phyloP scores from a whole-genome alignment of 306 rosid genomes.

The Hylodesmum podocarpum region DNA sequence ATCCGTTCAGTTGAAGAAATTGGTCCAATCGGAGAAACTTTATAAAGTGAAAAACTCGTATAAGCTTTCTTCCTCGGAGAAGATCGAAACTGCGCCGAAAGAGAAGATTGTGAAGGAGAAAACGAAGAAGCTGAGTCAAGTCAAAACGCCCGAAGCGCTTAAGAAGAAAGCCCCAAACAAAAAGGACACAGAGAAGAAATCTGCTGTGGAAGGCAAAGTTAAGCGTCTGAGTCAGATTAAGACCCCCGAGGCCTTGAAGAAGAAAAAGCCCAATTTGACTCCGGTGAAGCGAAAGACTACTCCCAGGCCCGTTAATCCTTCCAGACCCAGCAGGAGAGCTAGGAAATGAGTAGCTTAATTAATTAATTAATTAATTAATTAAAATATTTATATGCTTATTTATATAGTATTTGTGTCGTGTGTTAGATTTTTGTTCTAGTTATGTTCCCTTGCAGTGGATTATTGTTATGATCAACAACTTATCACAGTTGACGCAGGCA shows the following conservation, averaged over 20 bases:
- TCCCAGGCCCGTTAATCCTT: background rate
- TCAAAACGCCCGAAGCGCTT: slow-evolving; percentile 35
- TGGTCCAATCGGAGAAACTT: slow-evolving; percentile 24
- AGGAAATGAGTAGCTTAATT: slow-evolving; percentile 18
- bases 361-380: too few relatives aligned
- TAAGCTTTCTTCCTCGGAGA: slow-evolving; percentile 11
- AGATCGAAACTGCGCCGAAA: background rate
- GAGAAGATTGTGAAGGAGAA: background rate
- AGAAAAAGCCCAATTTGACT: slow-evolving; percentile 10
- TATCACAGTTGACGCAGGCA: background rate
- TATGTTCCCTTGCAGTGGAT: background rate
- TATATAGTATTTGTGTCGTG: background rate
- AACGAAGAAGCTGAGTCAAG: slow-evolving; percentile 33
- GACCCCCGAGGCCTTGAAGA: slow-evolving; percentile 40
- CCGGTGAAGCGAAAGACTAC: slow-evolving; percentile 7
- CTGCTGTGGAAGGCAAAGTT: background rate
- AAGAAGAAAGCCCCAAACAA: background rate
- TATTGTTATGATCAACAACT: background rate
- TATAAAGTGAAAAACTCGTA: slow-evolving; percentile 36
- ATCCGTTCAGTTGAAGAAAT: slow-evolving; percentile 31
- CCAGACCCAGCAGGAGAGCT: slow-evolving; percentile 18
- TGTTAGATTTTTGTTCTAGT: background rate
- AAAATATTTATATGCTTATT: background rate
- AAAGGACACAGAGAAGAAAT: slow-evolving; percentile 22
- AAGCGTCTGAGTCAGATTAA: slow-evolving; percentile 31